Evolutionary conservation across 805 yeast species (phyloP).

Genomic region (Kodamaea fukazawae): DNA sequence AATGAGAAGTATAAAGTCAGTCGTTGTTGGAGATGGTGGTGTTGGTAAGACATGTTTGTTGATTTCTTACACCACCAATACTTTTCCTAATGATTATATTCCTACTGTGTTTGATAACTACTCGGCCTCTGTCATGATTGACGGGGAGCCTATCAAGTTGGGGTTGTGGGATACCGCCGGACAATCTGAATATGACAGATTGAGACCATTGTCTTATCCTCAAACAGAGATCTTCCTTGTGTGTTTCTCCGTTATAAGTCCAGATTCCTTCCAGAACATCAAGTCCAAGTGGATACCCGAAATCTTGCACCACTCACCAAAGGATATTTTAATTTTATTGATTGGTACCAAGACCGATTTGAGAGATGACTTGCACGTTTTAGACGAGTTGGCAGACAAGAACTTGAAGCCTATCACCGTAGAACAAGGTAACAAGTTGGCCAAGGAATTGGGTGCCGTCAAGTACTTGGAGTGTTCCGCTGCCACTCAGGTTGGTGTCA

Average conservation of each 20-base stretch:
- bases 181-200: conserved; percentile 85
- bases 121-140: conserved; percentile 80
- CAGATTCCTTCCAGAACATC: conserved; percentile 76
- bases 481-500: conserved; percentile 82
- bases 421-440: conserved; percentile 63
- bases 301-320: conserved; percentile 77
- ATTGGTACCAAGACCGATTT: conserved; percentile 90
- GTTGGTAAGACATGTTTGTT: conserved; percentile 91
- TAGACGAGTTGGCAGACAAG: conserved; percentile 62
- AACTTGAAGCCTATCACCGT: conserved; percentile 59
- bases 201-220: conserved; percentile 87
- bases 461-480: conserved; percentile 88
- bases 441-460: conserved; percentile 69
- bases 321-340: conserved; percentile 62
- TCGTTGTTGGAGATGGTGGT: conserved; percentile 93
- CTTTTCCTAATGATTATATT: conserved; percentile 89
- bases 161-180: conserved; percentile 98
- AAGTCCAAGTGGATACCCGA: conserved; percentile 79
- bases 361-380: conserved; percentile 75
- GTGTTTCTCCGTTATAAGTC: conserved; percentile 82
- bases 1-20: conserved; percentile 88
- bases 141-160: conserved; percentile 75
- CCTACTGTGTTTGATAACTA: conserved; percentile 95
- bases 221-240: conserved; percentile 86
- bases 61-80: conserved; percentile 86